Percentiles rank a stretch among this genome's conserved stretches.
Evolutionary conservation across 2,329 filamentous ascomycete genomes (phyloP).

Genomic region (Colletotrichum navitas): DNA sequence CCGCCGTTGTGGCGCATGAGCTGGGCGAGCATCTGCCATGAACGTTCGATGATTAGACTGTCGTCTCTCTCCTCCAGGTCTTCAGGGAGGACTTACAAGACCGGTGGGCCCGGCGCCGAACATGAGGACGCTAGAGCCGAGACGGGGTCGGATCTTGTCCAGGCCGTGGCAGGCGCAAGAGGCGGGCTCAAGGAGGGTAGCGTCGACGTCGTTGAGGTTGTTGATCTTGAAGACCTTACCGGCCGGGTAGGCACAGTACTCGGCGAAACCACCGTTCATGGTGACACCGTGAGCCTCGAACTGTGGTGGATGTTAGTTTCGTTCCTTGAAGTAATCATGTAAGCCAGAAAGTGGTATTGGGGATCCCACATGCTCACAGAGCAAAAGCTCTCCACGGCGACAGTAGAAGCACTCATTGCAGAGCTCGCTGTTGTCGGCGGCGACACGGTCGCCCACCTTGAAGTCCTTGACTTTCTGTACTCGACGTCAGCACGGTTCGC

Average conservation of each 20-base stretch:
- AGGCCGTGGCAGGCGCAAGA: slow-evolving; percentile 79
- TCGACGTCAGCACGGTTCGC: slow-evolving; percentile 3
- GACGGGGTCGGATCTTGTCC: slow-evolving; percentile 75
- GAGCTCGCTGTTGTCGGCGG: slow-evolving; percentile 74
- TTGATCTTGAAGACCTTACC: slow-evolving; percentile 73
- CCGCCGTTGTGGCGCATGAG: slow-evolving; percentile 75
- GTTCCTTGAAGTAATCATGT: neutral
- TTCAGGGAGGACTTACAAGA: slow-evolving; percentile 56
- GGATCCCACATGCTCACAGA: slow-evolving; percentile 70
- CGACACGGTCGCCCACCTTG: slow-evolving; percentile 72
- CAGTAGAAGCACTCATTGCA: slow-evolving; percentile 82
- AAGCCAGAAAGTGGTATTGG: neutral
- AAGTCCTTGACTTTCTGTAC: slow-evolving; percentile 69
- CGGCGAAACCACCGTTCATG: slow-evolving; percentile 78
- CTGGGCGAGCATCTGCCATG: slow-evolving; percentile 66
- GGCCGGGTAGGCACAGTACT: slow-evolving; percentile 70
- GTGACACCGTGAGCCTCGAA: slow-evolving; percentile 77
- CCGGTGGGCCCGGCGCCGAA: slow-evolving; percentile 77
- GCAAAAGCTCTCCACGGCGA: slow-evolving; percentile 73
- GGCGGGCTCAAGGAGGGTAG: slow-evolving; percentile 77
- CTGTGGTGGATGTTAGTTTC: slow-evolving; percentile 43
- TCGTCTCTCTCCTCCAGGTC: neutral
- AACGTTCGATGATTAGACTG: neutral
- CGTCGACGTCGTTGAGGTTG: slow-evolving; percentile 76
- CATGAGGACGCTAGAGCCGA: slow-evolving; percentile 74